Percentiles rank a stretch among this genome's conserved stretches.
Evolutionary conservation across 257 asterid species (phyloP).

Genomic region (Apocynum venetum): DNA sequence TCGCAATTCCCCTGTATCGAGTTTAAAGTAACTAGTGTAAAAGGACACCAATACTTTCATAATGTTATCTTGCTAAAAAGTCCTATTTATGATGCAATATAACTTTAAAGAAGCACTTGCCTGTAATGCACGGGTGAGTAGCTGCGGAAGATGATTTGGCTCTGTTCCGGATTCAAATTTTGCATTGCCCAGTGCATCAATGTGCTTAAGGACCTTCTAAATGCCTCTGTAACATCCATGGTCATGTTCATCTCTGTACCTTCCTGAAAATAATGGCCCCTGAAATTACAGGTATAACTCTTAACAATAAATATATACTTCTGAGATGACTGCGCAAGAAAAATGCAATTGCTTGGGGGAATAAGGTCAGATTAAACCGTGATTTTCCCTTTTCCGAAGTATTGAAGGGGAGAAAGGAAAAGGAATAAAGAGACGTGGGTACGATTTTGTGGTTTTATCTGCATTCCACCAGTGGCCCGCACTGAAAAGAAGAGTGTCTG

Average conservation of each 20-base stretch:
- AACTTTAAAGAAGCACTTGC: conserved; percentile 19
- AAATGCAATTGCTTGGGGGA: not conserved
- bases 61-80: not conserved
- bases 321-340: too few relatives aligned
- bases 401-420: too few relatives aligned
- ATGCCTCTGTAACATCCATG: conserved; percentile 76
- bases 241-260: conserved; percentile 58
- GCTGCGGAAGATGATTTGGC: conserved; percentile 61
- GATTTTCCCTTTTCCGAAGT: too few relatives aligned
- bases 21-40: not conserved
- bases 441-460: conserved; percentile 71
- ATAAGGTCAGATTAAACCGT: too few relatives aligned
- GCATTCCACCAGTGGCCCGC: conserved; percentile 97
- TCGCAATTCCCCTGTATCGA: not conserved
- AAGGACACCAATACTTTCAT: not conserved
- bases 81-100: not conserved
- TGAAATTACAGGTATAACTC: conserved; percentile 17
- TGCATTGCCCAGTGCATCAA: conserved; percentile 46
- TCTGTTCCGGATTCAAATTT: conserved; percentile 38
- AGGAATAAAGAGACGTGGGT: not conserved
- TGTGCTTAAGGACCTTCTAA: conserved; percentile 55
- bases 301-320: not conserved
- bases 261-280: conserved; percentile 86
- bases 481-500: conserved; percentile 61
- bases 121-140: conserved; percentile 88